Evolutionary conservation across 768 basidiomycete genomes (phyloP).

Genomic region (Leucosporidium scottii): DNA sequence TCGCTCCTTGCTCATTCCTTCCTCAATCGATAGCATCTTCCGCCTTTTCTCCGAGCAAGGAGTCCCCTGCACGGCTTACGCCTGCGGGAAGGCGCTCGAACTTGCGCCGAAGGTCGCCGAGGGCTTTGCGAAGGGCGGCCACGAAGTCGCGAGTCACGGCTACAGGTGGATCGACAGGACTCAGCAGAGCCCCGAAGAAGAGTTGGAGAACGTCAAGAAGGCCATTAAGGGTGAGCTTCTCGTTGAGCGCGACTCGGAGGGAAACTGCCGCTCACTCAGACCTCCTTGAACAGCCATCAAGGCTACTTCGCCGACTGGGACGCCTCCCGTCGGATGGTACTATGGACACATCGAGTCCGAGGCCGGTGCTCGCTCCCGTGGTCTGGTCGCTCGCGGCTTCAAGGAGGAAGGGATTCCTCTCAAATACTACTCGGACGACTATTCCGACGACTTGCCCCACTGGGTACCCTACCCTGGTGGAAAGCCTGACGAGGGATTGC

Average conservation of each 20-base stretch:
- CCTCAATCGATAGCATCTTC: constrained; percentile 17
- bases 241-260: background rate
- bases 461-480: constrained; percentile 32
- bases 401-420: constrained; percentile 21
- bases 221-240: constrained; percentile 17
- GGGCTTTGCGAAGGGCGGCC: constrained; percentile 21
- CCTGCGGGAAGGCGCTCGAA: constrained; percentile 32
- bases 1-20: background rate
- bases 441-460: constrained; percentile 26
- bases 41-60: constrained; percentile 33
- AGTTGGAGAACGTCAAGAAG: constrained; percentile 32
- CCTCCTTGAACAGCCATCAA: constrained; percentile 17
- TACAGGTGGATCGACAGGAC: constrained; percentile 38
- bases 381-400: constrained; percentile 35
- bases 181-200: constrained; percentile 31
- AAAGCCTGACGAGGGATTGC: constrained; percentile 26
- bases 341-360: background rate
- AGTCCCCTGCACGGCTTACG: constrained; percentile 34
- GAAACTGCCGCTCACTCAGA: background rate
- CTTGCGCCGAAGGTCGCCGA: constrained; percentile 32
- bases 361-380: constrained; percentile 27
- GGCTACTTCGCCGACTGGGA: constrained; percentile 30
- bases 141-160: constrained; percentile 39
- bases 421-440: constrained; percentile 2
- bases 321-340: constrained; percentile 33